A percentile compares a stretch with the other conserved stretches of the same genome.
phyloP scores from a whole-genome alignment of 805 yeast genomes.

The Saccharomycopsis lassenensis region DNA sequence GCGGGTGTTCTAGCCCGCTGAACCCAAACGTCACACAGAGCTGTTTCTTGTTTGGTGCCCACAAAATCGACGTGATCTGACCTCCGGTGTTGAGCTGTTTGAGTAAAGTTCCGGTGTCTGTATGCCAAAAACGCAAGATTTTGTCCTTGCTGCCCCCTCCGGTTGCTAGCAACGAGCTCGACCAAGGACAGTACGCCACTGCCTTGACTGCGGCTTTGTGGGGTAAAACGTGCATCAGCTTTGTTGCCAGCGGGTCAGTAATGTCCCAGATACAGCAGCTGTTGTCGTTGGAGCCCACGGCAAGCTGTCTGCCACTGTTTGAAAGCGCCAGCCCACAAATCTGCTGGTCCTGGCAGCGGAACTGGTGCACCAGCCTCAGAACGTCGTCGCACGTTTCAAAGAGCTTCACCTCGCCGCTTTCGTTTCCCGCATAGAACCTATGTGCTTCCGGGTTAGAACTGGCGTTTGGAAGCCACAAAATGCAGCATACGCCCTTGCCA shows the following conservation, averaged over 20 bases:
- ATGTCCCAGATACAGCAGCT: conserved; percentile 71
- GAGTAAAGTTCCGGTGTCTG: conserved; percentile 63
- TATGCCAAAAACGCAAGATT: conserved; percentile 79
- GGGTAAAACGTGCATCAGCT: conserved; percentile 35
- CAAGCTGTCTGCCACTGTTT: conserved; percentile 41
- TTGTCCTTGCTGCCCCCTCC: conserved; percentile 87
- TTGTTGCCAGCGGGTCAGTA: conserved; percentile 30
- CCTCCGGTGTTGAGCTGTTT: conserved; percentile 46
- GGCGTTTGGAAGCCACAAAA: conserved; percentile 45
- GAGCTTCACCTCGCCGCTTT: conserved; percentile 43
- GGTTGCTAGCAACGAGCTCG: conserved; percentile 66
- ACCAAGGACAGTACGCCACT: conserved; percentile 86
- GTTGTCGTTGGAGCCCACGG: conserved; percentile 82
- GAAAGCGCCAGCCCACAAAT: conserved; percentile 59
- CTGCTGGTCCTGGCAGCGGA: conserved; percentile 45
- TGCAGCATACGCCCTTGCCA: conserved; percentile 40
- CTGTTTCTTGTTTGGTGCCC: conserved; percentile 60
- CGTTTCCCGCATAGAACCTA: conserved; percentile 56
- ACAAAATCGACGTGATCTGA: conserved; percentile 68
- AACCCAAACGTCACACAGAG: conserved; percentile 77
- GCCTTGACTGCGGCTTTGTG: conserved; percentile 90
- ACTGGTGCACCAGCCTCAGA: conserved; percentile 22
- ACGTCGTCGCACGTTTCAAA: too few relatives aligned
- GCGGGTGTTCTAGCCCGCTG: conserved; percentile 41
- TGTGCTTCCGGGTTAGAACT: too few relatives aligned